Percentiles rank a stretch among this genome's conserved stretches.
These are phyloP conservation scores for Trichoderma virens DNA, from an alignment of 495 filamentous ascomycete genomes.

Conservation along the genomic window DNA sequence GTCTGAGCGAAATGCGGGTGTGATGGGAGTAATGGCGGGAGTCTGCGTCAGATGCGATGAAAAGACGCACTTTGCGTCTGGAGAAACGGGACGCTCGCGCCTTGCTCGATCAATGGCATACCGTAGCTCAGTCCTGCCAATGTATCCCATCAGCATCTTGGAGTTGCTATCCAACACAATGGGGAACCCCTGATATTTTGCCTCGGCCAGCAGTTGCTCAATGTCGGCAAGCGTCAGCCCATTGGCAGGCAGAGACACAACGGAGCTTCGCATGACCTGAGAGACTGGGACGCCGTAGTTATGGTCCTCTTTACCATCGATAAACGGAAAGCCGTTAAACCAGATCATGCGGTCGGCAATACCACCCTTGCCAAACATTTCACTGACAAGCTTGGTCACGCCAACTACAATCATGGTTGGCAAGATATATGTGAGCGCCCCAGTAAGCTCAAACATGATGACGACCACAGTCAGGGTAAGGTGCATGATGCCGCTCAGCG, in stretches of 20 bases:
- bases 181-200: slow-evolving; percentile 91
- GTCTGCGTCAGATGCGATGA: slow-evolving; percentile 39
- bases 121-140: slow-evolving; percentile 86
- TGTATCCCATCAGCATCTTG: slow-evolving; percentile 79
- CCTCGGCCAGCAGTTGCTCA: slow-evolving; percentile 66
- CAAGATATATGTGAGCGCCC: slow-evolving; percentile 89
- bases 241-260: slow-evolving; percentile 63
- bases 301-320: slow-evolving; percentile 98
- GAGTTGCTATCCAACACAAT: slow-evolving; percentile 69
- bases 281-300: slow-evolving; percentile 94
- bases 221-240: slow-evolving; percentile 68
- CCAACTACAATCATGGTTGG: slow-evolving; percentile 99
- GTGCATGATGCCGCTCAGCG: slow-evolving; percentile 97
- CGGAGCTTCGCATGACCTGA: slow-evolving; percentile 78
- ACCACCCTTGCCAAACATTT: slow-evolving; percentile 87
- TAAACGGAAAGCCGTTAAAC: slow-evolving; percentile 97
- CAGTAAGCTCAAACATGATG: slow-evolving; percentile 97
- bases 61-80: slow-evolving; percentile 66
- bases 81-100: slow-evolving; percentile 61
- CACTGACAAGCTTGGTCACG: slow-evolving; percentile 88
- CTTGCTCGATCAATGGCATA: slow-evolving; percentile 88
- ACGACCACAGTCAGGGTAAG: slow-evolving; percentile 94
- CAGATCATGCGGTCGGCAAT: slow-evolving; percentile 99
- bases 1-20: slow-evolving; percentile 47
- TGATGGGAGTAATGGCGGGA: slow-evolving; percentile 43